Conservation (phyloP, 2,329 filamentous ascomycete species). For the Paraphoma sp. region DNA sequence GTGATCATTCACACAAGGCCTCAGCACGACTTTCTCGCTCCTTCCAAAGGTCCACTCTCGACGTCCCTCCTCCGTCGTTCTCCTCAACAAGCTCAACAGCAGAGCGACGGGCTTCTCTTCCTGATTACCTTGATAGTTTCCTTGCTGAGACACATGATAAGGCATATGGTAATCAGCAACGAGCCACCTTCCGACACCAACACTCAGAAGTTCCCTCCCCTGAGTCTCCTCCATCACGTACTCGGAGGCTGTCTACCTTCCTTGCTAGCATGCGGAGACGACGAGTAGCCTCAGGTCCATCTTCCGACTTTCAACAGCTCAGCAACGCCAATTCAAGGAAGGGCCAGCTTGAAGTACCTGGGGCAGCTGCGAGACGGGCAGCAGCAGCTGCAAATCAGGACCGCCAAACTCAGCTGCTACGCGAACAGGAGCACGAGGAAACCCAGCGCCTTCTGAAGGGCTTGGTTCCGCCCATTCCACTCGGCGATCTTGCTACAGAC, state of each 20-base stretch:
- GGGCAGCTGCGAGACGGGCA: conserved; percentile 42
- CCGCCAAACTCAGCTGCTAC: conserved; percentile 32
- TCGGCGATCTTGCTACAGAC: conserved; percentile 42
- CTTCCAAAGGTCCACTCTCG: conserved; percentile 36
- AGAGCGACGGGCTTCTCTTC: conserved; percentile 37
- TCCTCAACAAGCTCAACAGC: conserved; percentile 29
- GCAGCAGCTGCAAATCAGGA: conserved; percentile 46
- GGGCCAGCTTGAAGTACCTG: too few species aligned
- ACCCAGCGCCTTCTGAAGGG: conserved; percentile 42
- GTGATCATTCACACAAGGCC: conserved; percentile 21
- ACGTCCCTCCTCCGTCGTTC: conserved; percentile 42
- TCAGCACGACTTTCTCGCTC: conserved; percentile 38
- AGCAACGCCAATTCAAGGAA: too few species aligned
- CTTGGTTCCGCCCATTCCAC: conserved; percentile 13
- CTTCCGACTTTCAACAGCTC: too few species aligned
- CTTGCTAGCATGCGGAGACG: conserved; percentile 42
- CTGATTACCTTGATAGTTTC: conserved; percentile 31
- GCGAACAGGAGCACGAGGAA: conserved; percentile 39
- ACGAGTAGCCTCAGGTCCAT: conserved; percentile 35
- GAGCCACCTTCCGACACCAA: conserved; percentile 36
- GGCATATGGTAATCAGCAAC: conserved; percentile 28
- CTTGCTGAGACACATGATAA: conserved; percentile 25
- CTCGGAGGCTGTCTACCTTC: conserved; percentile 30
- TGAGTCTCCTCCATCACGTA: conserved; percentile 21
- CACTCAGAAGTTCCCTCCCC: conserved; percentile 41